Evolutionary conservation across 2,329 filamentous ascomycete species (phyloP).

Genomic region (Stagonosporopsis tanaceti): DNA sequence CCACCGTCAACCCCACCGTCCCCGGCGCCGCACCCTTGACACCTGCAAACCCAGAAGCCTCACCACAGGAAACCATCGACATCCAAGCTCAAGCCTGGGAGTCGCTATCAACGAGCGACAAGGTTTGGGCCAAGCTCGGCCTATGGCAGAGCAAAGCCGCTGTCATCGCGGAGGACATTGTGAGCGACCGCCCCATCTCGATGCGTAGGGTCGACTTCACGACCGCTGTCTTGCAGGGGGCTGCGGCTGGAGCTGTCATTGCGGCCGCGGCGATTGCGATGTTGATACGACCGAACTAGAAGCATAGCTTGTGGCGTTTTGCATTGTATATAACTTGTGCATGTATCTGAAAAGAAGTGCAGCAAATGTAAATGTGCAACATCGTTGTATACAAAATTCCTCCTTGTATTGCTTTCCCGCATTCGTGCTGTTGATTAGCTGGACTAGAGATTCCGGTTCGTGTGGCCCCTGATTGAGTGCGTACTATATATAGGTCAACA

Average conservation of each 20-base stretch:
- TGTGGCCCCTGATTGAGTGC: too few relatives aligned
- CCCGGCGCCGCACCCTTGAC: slow-evolving; percentile 18
- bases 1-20: slow-evolving; percentile 19
- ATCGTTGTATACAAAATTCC: not conserved
- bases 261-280: slow-evolving; percentile 39
- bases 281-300: slow-evolving; percentile 29
- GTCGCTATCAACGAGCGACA: slow-evolving; percentile 12
- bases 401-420: not conserved
- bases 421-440: not conserved
- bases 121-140: slow-evolving; percentile 17
- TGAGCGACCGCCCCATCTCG: slow-evolving; percentile 56
- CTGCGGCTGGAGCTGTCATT: slow-evolving; percentile 52
- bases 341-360: not conserved
- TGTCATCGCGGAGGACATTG: slow-evolving; percentile 43
- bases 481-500: too few relatives aligned
- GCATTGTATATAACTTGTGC: slow-evolving; percentile 11
- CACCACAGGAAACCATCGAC: slow-evolving; percentile 26
- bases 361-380: not conserved
- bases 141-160: slow-evolving; percentile 35
- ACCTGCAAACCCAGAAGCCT: not conserved
- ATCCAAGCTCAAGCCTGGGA: slow-evolving; percentile 23
- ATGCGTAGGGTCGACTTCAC: slow-evolving; percentile 57
- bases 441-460: too few relatives aligned
- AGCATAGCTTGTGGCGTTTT: not conserved
- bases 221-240: slow-evolving; percentile 54